Percentiles rank a stretch among this genome's conserved stretches.
Evolutionary conservation across 805 yeast genomes (phyloP).

Genomic region (Cyberlindnera euphorbiae): DNA sequence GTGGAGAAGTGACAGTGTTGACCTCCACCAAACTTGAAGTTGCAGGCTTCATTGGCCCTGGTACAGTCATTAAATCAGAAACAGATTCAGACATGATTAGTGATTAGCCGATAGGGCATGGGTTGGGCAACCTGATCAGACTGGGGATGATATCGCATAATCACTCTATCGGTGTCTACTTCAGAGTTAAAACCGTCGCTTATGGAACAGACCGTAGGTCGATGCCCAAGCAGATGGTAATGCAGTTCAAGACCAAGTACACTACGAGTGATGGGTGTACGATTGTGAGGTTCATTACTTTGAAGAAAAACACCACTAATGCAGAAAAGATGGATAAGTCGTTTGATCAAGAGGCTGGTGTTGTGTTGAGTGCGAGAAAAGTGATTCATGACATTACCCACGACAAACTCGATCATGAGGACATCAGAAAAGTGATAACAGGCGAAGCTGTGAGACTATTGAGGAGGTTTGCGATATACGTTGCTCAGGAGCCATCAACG

Average conservation of each 20-base stretch:
- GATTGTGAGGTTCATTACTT: constrained; percentile 83
- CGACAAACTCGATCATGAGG: constrained; percentile 62
- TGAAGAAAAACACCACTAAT: constrained; percentile 50
- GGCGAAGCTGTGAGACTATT: constrained; percentile 79
- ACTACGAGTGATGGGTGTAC: constrained; percentile 84
- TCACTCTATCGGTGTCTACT: constrained; percentile 79
- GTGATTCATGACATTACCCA: constrained; percentile 73
- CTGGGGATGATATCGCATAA: constrained; percentile 80
- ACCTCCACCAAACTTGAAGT: constrained; percentile 79
- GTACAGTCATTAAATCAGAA: constrained; percentile 40
- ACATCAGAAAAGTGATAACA: constrained; percentile 83
- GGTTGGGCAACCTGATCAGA: constrained; percentile 67
- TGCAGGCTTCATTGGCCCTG: constrained; percentile 84
- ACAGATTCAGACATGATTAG: constrained; percentile 63
- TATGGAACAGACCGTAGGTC: constrained; percentile 23
- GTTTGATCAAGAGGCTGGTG: constrained; percentile 96
- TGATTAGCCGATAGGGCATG: constrained; percentile 86
- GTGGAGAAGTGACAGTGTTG: constrained; percentile 6
- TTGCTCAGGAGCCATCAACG: constrained; percentile 74
- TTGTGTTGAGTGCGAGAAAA: constrained; percentile 80
- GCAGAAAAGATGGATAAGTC: constrained; percentile 26
- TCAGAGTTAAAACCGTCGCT: constrained; percentile 57
- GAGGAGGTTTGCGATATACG: constrained; percentile 85
- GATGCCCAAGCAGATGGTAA: constrained; percentile 35
- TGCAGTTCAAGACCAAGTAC: constrained; percentile 84